phyloP scores from a whole-genome alignment of 2,329 filamentous ascomycete genomes.

The Tolypocladium tundrense region DNA sequence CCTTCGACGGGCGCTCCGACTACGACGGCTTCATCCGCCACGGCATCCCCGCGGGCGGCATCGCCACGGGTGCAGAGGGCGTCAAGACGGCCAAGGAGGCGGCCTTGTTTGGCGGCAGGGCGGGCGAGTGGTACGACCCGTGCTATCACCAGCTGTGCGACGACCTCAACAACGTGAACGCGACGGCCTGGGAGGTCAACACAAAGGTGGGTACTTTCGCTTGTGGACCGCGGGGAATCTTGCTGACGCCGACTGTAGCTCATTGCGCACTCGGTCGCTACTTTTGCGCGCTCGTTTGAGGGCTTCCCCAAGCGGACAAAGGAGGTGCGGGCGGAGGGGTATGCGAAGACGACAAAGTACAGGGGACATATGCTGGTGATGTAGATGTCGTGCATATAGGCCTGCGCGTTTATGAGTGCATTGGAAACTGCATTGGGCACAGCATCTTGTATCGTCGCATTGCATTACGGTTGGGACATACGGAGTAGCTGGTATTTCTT shows the following conservation, averaged over 20 bases:
- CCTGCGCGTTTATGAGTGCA: not conserved
- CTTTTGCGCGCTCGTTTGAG: slow-evolving; percentile 54
- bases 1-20: slow-evolving; percentile 71
- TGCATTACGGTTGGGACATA: not conserved
- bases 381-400: slow-evolving; percentile 15
- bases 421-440: not conserved
- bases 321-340: slow-evolving; percentile 15
- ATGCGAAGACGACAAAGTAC: slow-evolving; percentile 32
- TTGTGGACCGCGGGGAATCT: not conserved
- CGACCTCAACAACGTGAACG: slow-evolving; percentile 44
- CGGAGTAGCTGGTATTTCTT: not conserved
- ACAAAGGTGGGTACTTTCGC: slow-evolving; percentile 35
- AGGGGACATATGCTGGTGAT: slow-evolving; percentile 37
- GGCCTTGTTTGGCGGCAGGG: slow-evolving; percentile 59
- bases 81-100: slow-evolving; percentile 61
- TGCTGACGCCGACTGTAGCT: slow-evolving; percentile 27
- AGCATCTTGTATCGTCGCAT: not conserved
- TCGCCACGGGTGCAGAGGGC: slow-evolving; percentile 69
- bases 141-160: slow-evolving; percentile 56
- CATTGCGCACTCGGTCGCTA: slow-evolving; percentile 64
- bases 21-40: slow-evolving; percentile 67
- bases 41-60: slow-evolving; percentile 64
- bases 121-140: slow-evolving; percentile 48
- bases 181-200: slow-evolving; percentile 51
- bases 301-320: slow-evolving; percentile 48